Evolutionary conservation across 805 yeast species (phyloP).

Genomic region (Spathaspora girioi): DNA sequence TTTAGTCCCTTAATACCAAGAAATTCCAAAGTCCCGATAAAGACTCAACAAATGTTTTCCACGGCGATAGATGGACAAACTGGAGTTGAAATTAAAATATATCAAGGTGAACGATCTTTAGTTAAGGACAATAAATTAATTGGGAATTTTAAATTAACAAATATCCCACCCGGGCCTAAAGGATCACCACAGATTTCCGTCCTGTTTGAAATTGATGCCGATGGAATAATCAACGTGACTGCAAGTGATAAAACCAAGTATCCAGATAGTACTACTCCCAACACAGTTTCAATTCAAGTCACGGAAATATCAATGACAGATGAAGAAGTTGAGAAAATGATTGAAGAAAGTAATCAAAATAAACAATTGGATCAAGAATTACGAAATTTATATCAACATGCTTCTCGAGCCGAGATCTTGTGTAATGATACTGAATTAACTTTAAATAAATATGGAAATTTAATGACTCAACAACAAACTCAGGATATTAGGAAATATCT

Average conservation of each 20-base stretch:
- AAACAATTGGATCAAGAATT: constrained; percentile 56
- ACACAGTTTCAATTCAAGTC: constrained; percentile 59
- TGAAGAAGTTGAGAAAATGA: constrained; percentile 59
- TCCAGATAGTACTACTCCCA: constrained; percentile 42
- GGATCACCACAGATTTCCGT: constrained; percentile 80
- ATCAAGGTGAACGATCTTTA: constrained; percentile 77
- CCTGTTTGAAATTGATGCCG: constrained; percentile 76
- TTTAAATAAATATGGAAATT: constrained; percentile 60
- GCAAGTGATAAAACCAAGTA: constrained; percentile 52
- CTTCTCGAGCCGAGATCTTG: constrained; percentile 73
- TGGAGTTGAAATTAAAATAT: constrained; percentile 75
- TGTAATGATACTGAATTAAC: constrained; percentile 89
- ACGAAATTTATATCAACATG: constrained; percentile 64
- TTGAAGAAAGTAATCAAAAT: constrained; percentile 63
- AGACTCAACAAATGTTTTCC: constrained; percentile 68
- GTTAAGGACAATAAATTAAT: constrained; percentile 75
- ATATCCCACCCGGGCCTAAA: constrained; percentile 73
- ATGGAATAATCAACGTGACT: constrained; percentile 62
- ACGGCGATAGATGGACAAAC: constrained; percentile 86
- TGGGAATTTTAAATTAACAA: constrained; percentile 68
- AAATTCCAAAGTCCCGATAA: constrained; percentile 74
- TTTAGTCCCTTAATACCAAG: constrained; percentile 77
- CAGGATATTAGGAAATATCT: constrained; percentile 16
- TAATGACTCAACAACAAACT: constrained; percentile 50
- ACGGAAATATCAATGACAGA: constrained; percentile 70